Evolutionary conservation across 192 early-diverging fungal genomes (phyloP).

Genomic region (Coemansia sp.): DNA sequence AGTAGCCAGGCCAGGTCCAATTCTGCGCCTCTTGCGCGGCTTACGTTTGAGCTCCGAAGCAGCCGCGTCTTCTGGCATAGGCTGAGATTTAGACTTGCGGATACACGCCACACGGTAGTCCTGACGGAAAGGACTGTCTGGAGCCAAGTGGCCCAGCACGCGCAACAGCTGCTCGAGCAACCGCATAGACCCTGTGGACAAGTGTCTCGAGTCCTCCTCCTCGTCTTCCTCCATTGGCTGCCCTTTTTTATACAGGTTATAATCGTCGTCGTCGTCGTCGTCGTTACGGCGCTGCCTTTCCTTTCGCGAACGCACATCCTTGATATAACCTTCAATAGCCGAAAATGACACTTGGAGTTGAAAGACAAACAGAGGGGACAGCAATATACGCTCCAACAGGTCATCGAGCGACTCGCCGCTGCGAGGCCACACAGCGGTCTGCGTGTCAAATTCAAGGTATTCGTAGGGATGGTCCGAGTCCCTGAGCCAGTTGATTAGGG

Average conservation of each 20-base stretch:
- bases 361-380: slow-evolving; percentile 17
- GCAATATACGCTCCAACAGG: slow-evolving; percentile 18
- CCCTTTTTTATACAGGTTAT: not conserved
- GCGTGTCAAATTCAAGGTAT: slow-evolving; percentile 37
- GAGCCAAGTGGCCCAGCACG: slow-evolving; percentile 21
- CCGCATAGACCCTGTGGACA: slow-evolving; percentile 30
- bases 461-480: slow-evolving; percentile 24
- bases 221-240: not conserved
- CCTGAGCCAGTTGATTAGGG: slow-evolving; percentile 31
- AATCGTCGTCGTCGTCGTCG: not conserved
- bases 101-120: slow-evolving; percentile 47
- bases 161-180: slow-evolving; percentile 33
- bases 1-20: not conserved
- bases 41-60: not conserved
- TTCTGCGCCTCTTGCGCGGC: slow-evolving; percentile 7
- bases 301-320: slow-evolving; percentile 16
- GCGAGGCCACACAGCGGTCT: slow-evolving; percentile 49
- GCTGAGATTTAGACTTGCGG: slow-evolving; percentile 6
- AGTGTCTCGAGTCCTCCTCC: slow-evolving; percentile 6
- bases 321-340: slow-evolving; percentile 25
- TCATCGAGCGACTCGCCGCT: slow-evolving; percentile 3
- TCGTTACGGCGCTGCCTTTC: not conserved
- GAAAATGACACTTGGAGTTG: slow-evolving; percentile 8
- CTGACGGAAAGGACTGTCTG: slow-evolving; percentile 7
- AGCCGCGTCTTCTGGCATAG: too few species aligned